Conservation (phyloP, 257 asterid species). For the Catharanthus roseus region DNA sequence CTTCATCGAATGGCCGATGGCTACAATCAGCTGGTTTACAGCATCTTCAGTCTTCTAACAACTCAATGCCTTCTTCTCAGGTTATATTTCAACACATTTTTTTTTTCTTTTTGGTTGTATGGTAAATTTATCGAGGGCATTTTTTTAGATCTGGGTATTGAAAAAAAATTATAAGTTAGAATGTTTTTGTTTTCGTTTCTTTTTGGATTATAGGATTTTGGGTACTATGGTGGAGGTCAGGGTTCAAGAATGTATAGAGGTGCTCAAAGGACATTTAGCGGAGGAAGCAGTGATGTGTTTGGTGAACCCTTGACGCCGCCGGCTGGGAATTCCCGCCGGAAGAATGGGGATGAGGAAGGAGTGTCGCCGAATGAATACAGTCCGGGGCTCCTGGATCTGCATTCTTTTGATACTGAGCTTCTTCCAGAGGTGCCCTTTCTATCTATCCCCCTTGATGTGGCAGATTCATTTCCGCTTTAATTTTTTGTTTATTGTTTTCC, state of each 20-base stretch:
- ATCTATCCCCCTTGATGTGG: not conserved
- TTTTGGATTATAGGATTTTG: constrained; percentile 47
- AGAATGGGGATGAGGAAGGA: constrained; percentile 49
- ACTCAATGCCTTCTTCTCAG: constrained; percentile 63
- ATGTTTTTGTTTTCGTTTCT: not conserved
- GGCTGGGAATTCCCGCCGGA: constrained; percentile 31
- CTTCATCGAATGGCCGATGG: constrained; percentile 82
- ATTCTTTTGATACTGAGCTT: constrained; percentile 87
- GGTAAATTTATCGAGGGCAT: not conserved
- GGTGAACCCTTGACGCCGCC: constrained; percentile 83
- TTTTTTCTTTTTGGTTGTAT: no score
- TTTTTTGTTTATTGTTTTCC: not conserved
- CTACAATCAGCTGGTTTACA: constrained; percentile 95
- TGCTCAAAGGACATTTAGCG: constrained; percentile 44
- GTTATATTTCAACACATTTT: constrained; percentile 23
- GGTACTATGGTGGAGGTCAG: constrained; percentile 58
- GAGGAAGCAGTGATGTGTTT: constrained; percentile 56
- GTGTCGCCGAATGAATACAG: constrained; percentile 68
- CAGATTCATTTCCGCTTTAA: not conserved
- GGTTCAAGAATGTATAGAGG: constrained; percentile 55
- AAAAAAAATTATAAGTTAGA: not conserved
- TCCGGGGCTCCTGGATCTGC: constrained; percentile 96
- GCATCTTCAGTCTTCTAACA: constrained; percentile 69
- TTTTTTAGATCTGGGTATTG: constrained; percentile 40
- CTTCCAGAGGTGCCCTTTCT: constrained; percentile 58